Evolutionary conservation across 768 basidiomycete genomes (phyloP), one percentile per base, ranked within the genome.

Genomic region (Macrolepiota fuliginosa): DNA sequence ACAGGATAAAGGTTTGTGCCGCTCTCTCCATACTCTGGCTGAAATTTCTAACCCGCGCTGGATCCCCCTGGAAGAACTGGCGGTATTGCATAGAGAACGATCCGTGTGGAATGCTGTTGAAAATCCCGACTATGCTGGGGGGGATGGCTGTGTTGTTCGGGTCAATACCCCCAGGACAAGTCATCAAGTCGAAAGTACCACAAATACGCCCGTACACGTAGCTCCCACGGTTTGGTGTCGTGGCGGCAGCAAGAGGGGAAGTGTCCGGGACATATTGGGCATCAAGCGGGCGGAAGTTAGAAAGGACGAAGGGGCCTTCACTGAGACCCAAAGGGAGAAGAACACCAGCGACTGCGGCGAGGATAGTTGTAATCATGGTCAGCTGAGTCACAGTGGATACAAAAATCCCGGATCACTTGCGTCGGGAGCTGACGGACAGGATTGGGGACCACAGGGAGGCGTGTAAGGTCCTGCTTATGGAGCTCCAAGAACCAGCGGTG

Each of bases 31-130:
- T 15, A 7, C 54, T 50, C 11, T 56, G 60, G 2, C 63, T 45
- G n/a, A 36, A 65, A 29, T 68, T 64, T 45, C 29, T 32, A 3
- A 7, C 3, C 12, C 36, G 56, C 1, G 62, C 62, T 4, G 51
- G 61, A 11, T 55, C 61, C 12, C 65, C 65, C 5, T 65, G 29
- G 24, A 62, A 70, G 39, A 64, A 70, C 27, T 55, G 60, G 13
- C 69, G 46, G 45, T 65, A 70, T 53, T 67, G 61, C 68, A 70
- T 68, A 25, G 42, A 47, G 32, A 70, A 70, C 12, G 68, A 58
- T 13, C 67, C 63, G 49, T 69, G 58, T 1, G 65, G 60, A 11
- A 66, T 70, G 27, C 63, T 63, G 55, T 64, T 67, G 62, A 70
- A 70, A 3, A 25, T 62, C 5, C 55, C 58, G 2, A 67, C 24